Percentiles rank a stretch among this genome's conserved stretches.
These are phyloP conservation scores for Conticribra weissflogii DNA, from an alignment of 108 stramenopile genomes.

Conservation along the genomic window DNA sequence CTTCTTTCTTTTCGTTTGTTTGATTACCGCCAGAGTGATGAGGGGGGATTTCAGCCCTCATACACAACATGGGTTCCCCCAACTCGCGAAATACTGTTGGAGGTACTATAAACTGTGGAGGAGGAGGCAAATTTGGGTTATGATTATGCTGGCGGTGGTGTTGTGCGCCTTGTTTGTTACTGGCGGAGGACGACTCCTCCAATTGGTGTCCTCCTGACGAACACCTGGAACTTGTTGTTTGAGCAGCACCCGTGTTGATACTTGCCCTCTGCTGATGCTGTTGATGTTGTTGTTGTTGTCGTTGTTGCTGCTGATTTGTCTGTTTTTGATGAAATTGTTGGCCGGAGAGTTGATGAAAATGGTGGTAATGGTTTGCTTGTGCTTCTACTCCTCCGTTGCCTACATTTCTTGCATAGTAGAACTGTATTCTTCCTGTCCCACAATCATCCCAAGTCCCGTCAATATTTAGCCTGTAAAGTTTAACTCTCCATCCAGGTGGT, in stretches of 20 bases:
- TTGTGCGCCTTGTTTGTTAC: background rate
- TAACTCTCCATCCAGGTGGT: constrained; percentile 89
- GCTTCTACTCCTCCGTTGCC: constrained; percentile 13
- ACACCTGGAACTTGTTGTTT: background rate
- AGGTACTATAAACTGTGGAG: constrained; percentile 4
- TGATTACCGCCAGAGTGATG: background rate
- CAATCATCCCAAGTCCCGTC: constrained; percentile 93
- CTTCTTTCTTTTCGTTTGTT: background rate
- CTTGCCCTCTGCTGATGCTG: constrained; percentile 7
- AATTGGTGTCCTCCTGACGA: background rate
- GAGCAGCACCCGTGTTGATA: background rate
- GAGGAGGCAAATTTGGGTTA: background rate
- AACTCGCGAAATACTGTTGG: constrained; percentile 59
- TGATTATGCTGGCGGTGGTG: constrained; percentile 7
- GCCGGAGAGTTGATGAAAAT: background rate
- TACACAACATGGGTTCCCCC: constrained; percentile 83
- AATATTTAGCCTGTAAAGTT: constrained; percentile 83
- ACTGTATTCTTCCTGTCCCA: constrained; percentile 85
- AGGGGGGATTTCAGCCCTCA: constrained; percentile 73
- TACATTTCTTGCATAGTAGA: constrained; percentile 50
- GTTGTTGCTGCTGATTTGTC: too few relatives aligned
- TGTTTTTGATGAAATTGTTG: too few relatives aligned
- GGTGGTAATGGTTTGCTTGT: background rate
- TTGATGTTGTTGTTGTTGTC: constrained; percentile 12
- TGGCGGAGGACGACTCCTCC: background rate